phyloP scores from a whole-genome alignment of 169 alveolate species.

The Plasmodium sp. region DNA sequence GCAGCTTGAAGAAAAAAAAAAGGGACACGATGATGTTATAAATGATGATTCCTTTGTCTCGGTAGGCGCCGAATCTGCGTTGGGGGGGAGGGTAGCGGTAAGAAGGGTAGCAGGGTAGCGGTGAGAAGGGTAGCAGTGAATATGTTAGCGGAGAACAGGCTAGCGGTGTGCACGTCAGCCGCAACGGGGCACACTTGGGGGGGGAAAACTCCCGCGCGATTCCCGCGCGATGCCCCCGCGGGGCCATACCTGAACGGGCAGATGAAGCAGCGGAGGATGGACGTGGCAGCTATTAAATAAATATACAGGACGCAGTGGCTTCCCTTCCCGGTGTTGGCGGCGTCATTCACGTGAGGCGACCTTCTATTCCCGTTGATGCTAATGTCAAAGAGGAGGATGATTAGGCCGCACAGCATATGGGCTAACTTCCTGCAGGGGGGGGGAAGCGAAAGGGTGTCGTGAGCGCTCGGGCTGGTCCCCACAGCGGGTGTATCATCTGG shows the following conservation, averaged over 20 bases:
- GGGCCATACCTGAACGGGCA: slow-evolving; percentile 48
- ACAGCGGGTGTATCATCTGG: too few relatives aligned
- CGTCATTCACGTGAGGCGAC: not conserved
- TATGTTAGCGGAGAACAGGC: too few relatives aligned
- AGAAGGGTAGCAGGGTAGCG: not conserved
- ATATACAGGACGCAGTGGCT: slow-evolving; percentile 17
- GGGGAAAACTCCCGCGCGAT: not conserved
- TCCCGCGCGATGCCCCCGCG: not conserved
- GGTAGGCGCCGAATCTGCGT: slow-evolving; percentile 36
- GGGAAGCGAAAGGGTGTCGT: not conserved
- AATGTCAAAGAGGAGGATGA: slow-evolving; percentile 30
- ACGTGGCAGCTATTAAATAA: slow-evolving; percentile 6
- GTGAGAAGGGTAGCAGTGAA: not conserved
- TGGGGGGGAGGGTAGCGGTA: not conserved
- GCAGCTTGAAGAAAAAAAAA: slow-evolving; percentile 50
- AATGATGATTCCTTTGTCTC: slow-evolving; percentile 37
- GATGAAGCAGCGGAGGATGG: slow-evolving; percentile 24
- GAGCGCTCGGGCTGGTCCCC: not conserved
- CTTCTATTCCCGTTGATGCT: slow-evolving; percentile 15
- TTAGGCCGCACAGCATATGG: slow-evolving; percentile 55
- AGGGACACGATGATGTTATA: slow-evolving; percentile 40
- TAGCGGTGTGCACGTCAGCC: too few relatives aligned
- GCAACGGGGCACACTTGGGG: not conserved
- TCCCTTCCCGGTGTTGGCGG: not conserved
- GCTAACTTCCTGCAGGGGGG: slow-evolving; percentile 24